phyloP scores from a whole-genome alignment of 2,329 filamentous ascomycete species.

The Chaetomium strumarium region DNA sequence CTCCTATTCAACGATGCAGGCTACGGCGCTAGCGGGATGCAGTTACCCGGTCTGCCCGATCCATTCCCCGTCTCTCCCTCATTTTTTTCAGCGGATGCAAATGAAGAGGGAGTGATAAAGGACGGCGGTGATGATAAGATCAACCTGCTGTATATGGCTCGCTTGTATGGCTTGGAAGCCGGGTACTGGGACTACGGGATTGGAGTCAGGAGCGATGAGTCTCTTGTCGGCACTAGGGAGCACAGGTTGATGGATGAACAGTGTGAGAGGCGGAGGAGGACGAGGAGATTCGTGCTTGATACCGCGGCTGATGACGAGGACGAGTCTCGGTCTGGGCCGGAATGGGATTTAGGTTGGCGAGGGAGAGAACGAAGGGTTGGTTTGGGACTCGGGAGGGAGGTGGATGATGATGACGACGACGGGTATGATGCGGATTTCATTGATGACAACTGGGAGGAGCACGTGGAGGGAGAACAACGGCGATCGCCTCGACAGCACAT shows the following conservation, averaged over 20 bases:
- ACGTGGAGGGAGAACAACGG: neutral
- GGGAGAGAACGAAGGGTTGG: neutral
- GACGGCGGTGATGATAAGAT: neutral
- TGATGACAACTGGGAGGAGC: neutral
- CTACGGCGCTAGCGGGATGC: conserved; percentile 30
- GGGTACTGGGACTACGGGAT: neutral
- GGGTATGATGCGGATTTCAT: conserved; percentile 3
- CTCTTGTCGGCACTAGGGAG: neutral
- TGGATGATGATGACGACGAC: neutral
- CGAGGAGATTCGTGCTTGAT: conserved; percentile 5
- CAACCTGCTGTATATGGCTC: too few relatives aligned
- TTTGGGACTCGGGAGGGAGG: neutral
- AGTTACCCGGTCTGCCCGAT: conserved; percentile 33
- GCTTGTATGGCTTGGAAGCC: neutral
- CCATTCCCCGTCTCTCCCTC: neutral
- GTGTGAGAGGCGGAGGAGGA: conserved; percentile 4
- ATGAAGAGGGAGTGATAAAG: too few relatives aligned
- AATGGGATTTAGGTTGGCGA: neutral
- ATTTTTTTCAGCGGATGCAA: neutral
- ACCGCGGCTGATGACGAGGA: conserved; percentile 2
- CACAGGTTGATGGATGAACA: neutral
- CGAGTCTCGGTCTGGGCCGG: neutral
- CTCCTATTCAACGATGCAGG: conserved; percentile 33
- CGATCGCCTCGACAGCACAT: neutral
- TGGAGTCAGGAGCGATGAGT: neutral